Base-by-base conservation (phyloP, 2,329 filamentous ascomycete species). In the Penicillium sp. region DNA sequence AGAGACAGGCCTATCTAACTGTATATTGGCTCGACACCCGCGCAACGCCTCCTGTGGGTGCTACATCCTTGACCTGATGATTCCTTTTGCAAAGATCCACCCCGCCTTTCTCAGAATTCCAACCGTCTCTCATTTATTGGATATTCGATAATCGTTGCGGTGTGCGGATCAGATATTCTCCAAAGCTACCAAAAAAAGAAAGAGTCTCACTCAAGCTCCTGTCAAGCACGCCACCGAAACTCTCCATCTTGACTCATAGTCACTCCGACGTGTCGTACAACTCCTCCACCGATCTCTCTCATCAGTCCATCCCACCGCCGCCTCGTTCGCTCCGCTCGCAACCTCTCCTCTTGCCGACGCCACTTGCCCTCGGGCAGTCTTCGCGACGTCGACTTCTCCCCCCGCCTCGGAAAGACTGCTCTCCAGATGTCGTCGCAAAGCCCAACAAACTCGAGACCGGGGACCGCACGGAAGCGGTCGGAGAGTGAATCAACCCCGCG, bases 31-130 rank as follows among this genome's bases (percentile, higher is more conserved):
- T 35, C 43, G 43, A 45, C 40, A 57, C 49, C 57, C 56, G 59
- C 48, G 22, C 52, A 16, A 55, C 56, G 33, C 35, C 56, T 59
- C 56, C 48, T 43, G 60, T 62, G 54, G 55, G 35, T 49, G 59
- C 58, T 28, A 55, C 42, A 42, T 59, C 53, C 49, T 54, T 55
- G 52, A 58, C 38, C 54, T 55, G 46, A 60, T 61, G 57, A 60
- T 30, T 42, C 46, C 26, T 30, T 49, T 38, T 49, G 42, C 49
- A 55, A 43, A 51, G 35, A 55, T 54, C 58, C 63, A 59, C 58
- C 46, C 49, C 35, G 42, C 48, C 35, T 49, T 57, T 7, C 19
- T 16, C 37, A 45, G 42, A 42, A 52, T 52, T 57, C 49, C 52
- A 38, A 35, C 33, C 14, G 14, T 56, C 45, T 30, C 55, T 57